phyloP scores from a whole-genome alignment of 2,329 filamentous ascomycete genomes.

The Knufia petricola region DNA sequence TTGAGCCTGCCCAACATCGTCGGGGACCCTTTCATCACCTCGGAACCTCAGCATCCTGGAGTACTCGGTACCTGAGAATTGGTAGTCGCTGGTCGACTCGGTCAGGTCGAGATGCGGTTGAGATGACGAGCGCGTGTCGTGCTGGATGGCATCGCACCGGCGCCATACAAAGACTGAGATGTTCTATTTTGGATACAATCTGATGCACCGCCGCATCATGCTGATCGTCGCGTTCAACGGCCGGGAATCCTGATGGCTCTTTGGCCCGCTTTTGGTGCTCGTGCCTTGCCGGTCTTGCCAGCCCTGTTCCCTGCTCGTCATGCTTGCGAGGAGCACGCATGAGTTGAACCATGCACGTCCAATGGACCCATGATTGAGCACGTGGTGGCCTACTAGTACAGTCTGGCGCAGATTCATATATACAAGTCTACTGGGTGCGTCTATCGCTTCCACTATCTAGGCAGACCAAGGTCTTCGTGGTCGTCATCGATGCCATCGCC shows the following conservation, averaged over 20 bases:
- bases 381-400: no score
- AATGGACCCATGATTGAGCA: no score
- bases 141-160: background rate
- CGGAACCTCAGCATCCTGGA: no score
- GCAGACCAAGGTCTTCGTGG: constrained; percentile 33
- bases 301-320: no score
- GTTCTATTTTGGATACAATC: background rate
- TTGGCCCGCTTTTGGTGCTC: background rate
- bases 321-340: no score
- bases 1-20: no score
- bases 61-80: constrained; percentile 1
- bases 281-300: background rate
- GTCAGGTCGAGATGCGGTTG: no score
- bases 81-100: background rate
- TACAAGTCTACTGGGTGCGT: background rate
- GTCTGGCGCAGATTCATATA: background rate
- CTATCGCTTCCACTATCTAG: constrained; percentile 22
- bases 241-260: background rate
- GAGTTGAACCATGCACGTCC: no score
- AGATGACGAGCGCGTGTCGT: background rate
- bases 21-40: no score
- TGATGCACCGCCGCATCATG: background rate
- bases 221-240: background rate
- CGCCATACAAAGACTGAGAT: no score
- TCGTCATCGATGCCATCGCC: constrained; percentile 25